phyloP scores from a whole-genome alignment of 2,329 filamentous ascomycete species.

The Sporothrix euskadiensis region DNA sequence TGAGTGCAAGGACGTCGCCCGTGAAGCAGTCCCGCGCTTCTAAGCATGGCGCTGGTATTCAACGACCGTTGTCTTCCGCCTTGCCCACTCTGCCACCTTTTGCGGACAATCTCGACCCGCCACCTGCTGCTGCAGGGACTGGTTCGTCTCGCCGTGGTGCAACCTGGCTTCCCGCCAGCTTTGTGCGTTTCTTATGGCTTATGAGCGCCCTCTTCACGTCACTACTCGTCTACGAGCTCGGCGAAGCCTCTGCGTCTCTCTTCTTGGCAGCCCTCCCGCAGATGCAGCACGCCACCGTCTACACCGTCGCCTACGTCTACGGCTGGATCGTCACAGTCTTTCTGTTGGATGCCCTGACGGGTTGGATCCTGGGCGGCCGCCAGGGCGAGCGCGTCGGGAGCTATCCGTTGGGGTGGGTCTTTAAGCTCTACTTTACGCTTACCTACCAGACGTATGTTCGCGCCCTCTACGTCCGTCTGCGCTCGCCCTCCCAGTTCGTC shows the following conservation, averaged over 20 bases:
- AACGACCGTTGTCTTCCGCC: background rate
- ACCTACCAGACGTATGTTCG: conserved; percentile 73
- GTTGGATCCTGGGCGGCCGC: conserved; percentile 65
- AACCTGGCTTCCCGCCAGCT: conserved; percentile 64
- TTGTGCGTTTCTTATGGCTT: conserved; percentile 70
- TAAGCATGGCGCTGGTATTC: background rate
- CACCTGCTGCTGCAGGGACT: conserved; percentile 28
- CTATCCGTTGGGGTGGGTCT: conserved; percentile 70
- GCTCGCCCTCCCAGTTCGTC: conserved; percentile 65
- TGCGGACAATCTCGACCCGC: background rate
- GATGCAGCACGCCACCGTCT: conserved; percentile 57
- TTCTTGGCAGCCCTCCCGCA: conserved; percentile 64
- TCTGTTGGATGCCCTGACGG: conserved; percentile 63
- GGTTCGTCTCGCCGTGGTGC: conserved; percentile 37
- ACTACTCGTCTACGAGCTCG: conserved; percentile 65
- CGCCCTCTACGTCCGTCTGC: conserved; percentile 66
- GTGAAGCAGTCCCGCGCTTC: background rate
- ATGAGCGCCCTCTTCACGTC: conserved; percentile 63
- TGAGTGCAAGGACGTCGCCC: background rate
- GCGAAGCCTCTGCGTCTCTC: conserved; percentile 68
- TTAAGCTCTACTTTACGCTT: conserved; percentile 68
- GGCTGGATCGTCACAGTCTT: conserved; percentile 69
- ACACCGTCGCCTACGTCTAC: conserved; percentile 69
- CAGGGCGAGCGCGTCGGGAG: conserved; percentile 67
- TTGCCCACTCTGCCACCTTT: background rate